Percentiles rank a stretch among this genome's conserved stretches.
Conservation (phyloP, 164 flowering plant genomes). For the Piper longum region DNA sequence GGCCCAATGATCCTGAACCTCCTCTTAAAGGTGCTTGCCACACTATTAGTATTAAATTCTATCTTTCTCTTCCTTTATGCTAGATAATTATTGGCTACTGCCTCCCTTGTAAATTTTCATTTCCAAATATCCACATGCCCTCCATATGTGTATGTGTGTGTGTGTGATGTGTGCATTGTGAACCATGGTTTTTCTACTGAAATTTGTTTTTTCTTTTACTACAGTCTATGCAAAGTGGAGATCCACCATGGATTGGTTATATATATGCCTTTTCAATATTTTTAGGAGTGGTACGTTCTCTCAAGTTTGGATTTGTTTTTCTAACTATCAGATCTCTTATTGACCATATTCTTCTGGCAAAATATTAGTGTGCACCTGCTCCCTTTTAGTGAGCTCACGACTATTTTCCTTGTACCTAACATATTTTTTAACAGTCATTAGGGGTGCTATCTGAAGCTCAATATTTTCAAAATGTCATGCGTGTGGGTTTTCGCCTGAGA, state of each 20-base stretch:
- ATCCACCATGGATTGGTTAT: slow-evolving; percentile 90
- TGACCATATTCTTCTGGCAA: neutral
- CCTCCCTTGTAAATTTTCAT: neutral
- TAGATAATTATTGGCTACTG: neutral
- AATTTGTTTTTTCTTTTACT: slow-evolving; percentile 1
- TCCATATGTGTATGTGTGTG: neutral
- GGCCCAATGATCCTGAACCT: slow-evolving; percentile 54
- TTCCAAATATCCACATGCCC: too few relatives aligned
- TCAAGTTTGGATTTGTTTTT: neutral
- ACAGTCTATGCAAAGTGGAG: slow-evolving; percentile 94
- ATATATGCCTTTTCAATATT: slow-evolving; percentile 81
- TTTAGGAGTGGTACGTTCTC: slow-evolving; percentile 73
- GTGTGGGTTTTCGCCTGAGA: slow-evolving; percentile 79
- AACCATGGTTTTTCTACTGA: neutral
- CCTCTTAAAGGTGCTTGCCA: slow-evolving; percentile 41
- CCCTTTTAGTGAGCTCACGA: neutral
- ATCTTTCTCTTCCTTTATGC: neutral
- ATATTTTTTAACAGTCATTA: slow-evolving; percentile 30
- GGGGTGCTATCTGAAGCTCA: slow-evolving; percentile 91
- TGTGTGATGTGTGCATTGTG: neutral
- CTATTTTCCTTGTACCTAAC: neutral
- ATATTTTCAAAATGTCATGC: slow-evolving; percentile 96
- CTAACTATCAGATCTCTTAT: too few relatives aligned
- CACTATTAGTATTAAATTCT: slow-evolving; percentile 1
- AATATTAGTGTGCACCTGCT: too few relatives aligned